Evolutionary conservation across 768 basidiomycete species (phyloP), one percentile per base, ranked within the genome.

Genomic region (Lyophyllum semitale): DNA sequence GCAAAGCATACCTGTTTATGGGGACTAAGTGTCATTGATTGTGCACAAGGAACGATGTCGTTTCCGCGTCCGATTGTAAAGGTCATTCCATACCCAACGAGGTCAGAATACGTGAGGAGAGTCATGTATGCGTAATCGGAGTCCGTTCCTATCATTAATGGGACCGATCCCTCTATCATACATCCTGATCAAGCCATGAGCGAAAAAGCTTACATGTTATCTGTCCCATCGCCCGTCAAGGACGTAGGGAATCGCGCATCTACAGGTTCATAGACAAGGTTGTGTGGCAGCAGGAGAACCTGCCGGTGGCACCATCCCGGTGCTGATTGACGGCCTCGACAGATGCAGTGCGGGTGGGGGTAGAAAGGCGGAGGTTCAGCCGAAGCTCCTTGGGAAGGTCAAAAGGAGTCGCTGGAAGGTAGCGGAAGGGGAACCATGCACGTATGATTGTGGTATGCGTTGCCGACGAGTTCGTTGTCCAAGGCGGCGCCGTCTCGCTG

Each of bases 1-100:
- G 93, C 88, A 32, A 75, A 77, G 70, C 93, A 95, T 40, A 96
- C 89, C 89, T 91, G 57, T 15, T 38, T 3, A 11, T 18, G 48
- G 12, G 51, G 15, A 54, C 51, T 23, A 23, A 22, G 38, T 20
- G 41, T 51, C 25, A 13, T 18, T 52, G 12, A 32, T 20, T 27
- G 8, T 20, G 9, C 27, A 18, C 29, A 41, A 12, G 46, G 4
- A 9, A 55, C 29, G 32, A 97, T 94, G 57, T 98, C 95, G 65
- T 95, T 98, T 26, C 95, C 95, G 38, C 95, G 87, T 0, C 93
- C 93, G 61, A 93, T 95, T 11, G 94, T 95, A 69, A 95, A 95
- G 3, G 93, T 94, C 92, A 94, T 92, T 52, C 93, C 93, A 62
- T 93, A 85, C n/a, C 95, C 93, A 45, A 87, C 80, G 41, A 95